Evolutionary conservation across 2,329 filamentous ascomycete species (phyloP).

Genomic region (Alternaria postmessia): DNA sequence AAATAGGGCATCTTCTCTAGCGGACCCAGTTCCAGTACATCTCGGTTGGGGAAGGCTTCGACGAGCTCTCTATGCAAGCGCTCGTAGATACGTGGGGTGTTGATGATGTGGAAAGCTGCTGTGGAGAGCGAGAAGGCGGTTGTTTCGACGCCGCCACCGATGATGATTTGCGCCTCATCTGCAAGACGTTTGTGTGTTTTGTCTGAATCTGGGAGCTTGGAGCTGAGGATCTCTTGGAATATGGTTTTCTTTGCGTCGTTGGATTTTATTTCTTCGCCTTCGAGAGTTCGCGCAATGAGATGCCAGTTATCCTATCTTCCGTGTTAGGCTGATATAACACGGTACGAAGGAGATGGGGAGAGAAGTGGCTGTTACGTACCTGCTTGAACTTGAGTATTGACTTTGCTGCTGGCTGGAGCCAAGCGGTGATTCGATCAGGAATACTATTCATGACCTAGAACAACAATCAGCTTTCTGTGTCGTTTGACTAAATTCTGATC

Average conservation of each 20-base stretch:
- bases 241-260: conserved; percentile 47
- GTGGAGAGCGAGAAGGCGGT: conserved; percentile 45
- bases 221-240: conserved; percentile 45
- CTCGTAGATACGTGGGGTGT: conserved; percentile 40
- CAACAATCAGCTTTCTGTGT: background rate
- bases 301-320: conserved; percentile 32
- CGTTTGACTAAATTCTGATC: background rate
- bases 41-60: conserved; percentile 36
- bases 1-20: conserved; percentile 24
- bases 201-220: conserved; percentile 42
- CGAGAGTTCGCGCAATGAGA: conserved; percentile 37
- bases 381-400: conserved; percentile 43
- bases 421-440: conserved; percentile 39
- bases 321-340: background rate
- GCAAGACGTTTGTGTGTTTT: conserved; percentile 50
- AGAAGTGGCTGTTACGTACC: conserved; percentile 17
- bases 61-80: conserved; percentile 44
- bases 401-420: conserved; percentile 44
- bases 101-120: conserved; percentile 45
- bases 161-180: conserved; percentile 50
- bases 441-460: conserved; percentile 45
- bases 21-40: conserved; percentile 29
- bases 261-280: conserved; percentile 39
- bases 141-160: conserved; percentile 52
- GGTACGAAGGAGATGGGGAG: too few relatives aligned